A percentile compares a stretch with the other conserved stretches of the same genome.
These are phyloP conservation scores for Spencermartinsiella europaea DNA, from an alignment of 805 yeast genomes.

Conservation along the genomic window DNA sequence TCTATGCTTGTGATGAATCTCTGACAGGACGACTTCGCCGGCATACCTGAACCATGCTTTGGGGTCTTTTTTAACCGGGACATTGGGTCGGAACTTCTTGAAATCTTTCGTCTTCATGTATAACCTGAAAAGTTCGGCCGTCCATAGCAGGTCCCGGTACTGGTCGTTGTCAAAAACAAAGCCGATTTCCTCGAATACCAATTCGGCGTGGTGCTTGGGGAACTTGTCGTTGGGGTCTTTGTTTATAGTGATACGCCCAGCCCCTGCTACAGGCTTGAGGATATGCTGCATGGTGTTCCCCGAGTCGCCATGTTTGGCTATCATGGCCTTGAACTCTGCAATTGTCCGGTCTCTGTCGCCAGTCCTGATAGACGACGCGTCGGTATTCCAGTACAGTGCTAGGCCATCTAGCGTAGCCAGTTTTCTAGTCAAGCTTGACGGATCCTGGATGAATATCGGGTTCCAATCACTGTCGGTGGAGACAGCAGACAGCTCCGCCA, in stretches of 20 bases:
- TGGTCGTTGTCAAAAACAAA: constrained; percentile 79
- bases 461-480: constrained; percentile 83
- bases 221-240: constrained; percentile 52
- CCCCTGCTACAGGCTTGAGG: constrained; percentile 83
- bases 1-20: constrained; percentile 73
- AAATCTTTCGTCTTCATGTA: constrained; percentile 71
- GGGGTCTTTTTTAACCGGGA: constrained; percentile 54
- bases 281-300: constrained; percentile 35
- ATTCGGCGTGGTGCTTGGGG: constrained; percentile 60
- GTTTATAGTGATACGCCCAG: constrained; percentile 75
- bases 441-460: constrained; percentile 75
- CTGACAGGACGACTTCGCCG: constrained; percentile 66
- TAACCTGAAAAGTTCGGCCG: constrained; percentile 78
- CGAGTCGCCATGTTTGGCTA: constrained; percentile 9
- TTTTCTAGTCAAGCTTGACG: constrained; percentile 65
- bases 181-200: constrained; percentile 86
- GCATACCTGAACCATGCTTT: constrained; percentile 78
- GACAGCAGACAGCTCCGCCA: constrained; percentile 84
- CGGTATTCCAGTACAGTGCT: constrained; percentile 81
- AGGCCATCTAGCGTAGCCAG: constrained; percentile 68
- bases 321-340: constrained; percentile 36
- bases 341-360: constrained; percentile 29
- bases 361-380: constrained; percentile 43
- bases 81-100: constrained; percentile 61
- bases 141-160: constrained; percentile 73